Percentiles rank a stretch among this genome's conserved stretches.
Conservation (phyloP, 129 eudicot genomes). For the Saussurea involucrata region DNA sequence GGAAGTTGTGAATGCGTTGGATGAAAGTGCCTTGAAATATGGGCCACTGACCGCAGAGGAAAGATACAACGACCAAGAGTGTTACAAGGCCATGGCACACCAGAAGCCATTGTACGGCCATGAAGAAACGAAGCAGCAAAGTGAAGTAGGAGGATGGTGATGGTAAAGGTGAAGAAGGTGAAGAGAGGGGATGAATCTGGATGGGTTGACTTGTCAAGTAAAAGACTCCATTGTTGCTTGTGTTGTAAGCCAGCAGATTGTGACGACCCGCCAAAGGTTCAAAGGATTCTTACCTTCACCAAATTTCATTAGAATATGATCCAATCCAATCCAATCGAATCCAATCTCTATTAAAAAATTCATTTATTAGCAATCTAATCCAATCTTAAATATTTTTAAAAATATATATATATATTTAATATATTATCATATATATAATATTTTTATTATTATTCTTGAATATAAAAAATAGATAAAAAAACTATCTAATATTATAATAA, state of each 20-base stretch:
- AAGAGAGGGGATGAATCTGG: not conserved
- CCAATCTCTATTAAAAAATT: too few relatives aligned
- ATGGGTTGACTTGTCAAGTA: conserved; percentile 9
- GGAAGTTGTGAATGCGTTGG: conserved; percentile 55
- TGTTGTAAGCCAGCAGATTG: not conserved
- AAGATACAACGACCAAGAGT: conserved; percentile 66
- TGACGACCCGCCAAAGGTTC: too few relatives aligned
- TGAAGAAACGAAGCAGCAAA: not conserved
- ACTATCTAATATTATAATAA: too few relatives aligned
- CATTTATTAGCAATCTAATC: too few relatives aligned
- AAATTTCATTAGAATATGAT: too few relatives aligned
- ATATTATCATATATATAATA: too few relatives aligned
- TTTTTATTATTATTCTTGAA: too few relatives aligned
- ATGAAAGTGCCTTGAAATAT: conserved; percentile 87
- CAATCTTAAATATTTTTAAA: too few relatives aligned
- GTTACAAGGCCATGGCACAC: conserved; percentile 75
- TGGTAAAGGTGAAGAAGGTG: not conserved
- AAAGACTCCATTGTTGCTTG: not conserved
- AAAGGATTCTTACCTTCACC: too few relatives aligned
- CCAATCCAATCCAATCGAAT: too few relatives aligned
- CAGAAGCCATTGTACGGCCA: conserved; percentile 81
- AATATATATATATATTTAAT: too few relatives aligned
- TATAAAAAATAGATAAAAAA: too few relatives aligned
- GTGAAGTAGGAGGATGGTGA: not conserved
- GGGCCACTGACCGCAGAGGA: conserved; percentile 95